These are phyloP conservation scores for Ascochyta fabae DNA, from an alignment of 2,329 filamentous ascomycete genomes.

Conservation along the genomic window DNA sequence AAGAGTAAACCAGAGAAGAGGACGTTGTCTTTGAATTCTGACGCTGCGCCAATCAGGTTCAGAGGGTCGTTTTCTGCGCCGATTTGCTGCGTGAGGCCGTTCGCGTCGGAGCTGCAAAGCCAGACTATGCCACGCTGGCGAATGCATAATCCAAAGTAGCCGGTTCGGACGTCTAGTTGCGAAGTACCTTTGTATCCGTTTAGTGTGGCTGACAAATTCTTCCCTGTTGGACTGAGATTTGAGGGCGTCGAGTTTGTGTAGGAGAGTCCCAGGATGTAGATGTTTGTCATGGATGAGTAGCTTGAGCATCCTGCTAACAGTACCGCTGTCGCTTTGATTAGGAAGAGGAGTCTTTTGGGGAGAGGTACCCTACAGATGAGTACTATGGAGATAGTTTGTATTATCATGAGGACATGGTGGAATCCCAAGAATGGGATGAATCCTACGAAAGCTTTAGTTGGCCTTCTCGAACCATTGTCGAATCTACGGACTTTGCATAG, in stretches of 20 bases:
- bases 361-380: slow-evolving; percentile 59
- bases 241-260: slow-evolving; percentile 84
- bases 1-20: slow-evolving; percentile 99
- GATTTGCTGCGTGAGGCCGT: slow-evolving; percentile 85
- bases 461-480: too few relatives aligned
- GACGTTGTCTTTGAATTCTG: slow-evolving; percentile 96
- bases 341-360: too few relatives aligned
- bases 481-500: too few relatives aligned
- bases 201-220: slow-evolving; percentile 82
- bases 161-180: slow-evolving; percentile 85
- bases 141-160: slow-evolving; percentile 97
- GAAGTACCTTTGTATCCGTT: slow-evolving; percentile 87
- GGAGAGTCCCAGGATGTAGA: slow-evolving; percentile 96
- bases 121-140: slow-evolving; percentile 89
- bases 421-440: slow-evolving; percentile 68
- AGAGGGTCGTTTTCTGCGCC: slow-evolving; percentile 91
- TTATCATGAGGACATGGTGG: slow-evolving; percentile 93
- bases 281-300: slow-evolving; percentile 91
- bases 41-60: slow-evolving; percentile 96
- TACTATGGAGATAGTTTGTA: slow-evolving; percentile 92
- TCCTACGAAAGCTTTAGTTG: slow-evolving; percentile 46
- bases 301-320: slow-evolving; percentile 95
- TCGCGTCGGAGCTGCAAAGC: slow-evolving; percentile 97
- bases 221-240: slow-evolving; percentile 87
- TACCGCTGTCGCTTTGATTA: slow-evolving; percentile 70